Base-by-base conservation (phyloP, 1,139 yeast genomes). In the Pneumocystis murina region DNA sequence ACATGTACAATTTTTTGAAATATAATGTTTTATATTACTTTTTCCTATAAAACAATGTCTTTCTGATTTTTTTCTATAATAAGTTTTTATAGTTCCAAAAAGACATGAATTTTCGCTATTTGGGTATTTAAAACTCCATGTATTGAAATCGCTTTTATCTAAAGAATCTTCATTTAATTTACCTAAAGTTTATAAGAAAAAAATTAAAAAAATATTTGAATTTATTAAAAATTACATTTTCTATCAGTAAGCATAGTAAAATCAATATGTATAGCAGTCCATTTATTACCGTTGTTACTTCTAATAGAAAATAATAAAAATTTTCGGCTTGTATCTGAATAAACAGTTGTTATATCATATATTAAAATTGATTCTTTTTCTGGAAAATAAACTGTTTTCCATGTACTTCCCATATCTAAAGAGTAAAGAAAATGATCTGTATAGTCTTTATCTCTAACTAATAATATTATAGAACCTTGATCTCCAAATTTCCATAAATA, bases 401-500 rank as follows among this genome's bases (percentile, higher is more conserved):
- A 92, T 0, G 84, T 77, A 6, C 77, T 75, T 48, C 98, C 99
- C 69, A 85, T 87, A 74, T 92, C 92, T 36, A 84, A 73, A 0
- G 97, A 86, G 70, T 84, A 91, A 1, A 75, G 70, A 1, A 92
- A 67, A 0, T 75, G 73, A 67, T 88, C 79, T 0, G 96, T 85
- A 38, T 77, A 76, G 3, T 80, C 82, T 8, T 73, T 76, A 30
- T 82, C 82, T 62, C 82, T 78, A 3, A 86, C 92, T 62, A 91
- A 74, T 0, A 87, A 89, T 65, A 92, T 76, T 59, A 94, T 80
- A 0, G 96, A 84, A 7, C 99, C 98, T 69, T 90, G 86, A 72
- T 94, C 98, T 66, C 97, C 98, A 74, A 79, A 92, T 73, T 91
- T 97, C 97, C 97, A 94, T 82, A 86, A 86, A 70, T 81, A 81